phyloP scores from a whole-genome alignment of 305 asterid species.

The Fraxinus greggii region DNA sequence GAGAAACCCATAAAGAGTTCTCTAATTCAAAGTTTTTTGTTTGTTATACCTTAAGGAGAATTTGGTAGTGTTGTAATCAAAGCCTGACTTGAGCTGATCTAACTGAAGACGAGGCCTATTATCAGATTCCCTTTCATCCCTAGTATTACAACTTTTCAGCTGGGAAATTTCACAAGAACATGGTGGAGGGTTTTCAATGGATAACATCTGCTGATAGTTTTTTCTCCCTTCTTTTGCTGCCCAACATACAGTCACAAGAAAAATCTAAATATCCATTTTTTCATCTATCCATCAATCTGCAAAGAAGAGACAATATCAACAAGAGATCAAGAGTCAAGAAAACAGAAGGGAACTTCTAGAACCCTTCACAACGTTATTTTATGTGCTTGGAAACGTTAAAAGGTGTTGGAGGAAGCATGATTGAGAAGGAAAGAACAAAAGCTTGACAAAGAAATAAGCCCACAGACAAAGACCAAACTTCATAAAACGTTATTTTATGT shows the following conservation, averaged over 20 bases:
- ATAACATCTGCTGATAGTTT: constrained; percentile 84
- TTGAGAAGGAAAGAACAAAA: constrained; percentile 35
- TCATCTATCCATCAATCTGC: constrained; percentile 42
- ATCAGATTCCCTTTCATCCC: constrained; percentile 53
- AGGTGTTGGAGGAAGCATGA: constrained; percentile 22
- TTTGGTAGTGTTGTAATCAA: constrained; percentile 26
- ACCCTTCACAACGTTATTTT: constrained; percentile 54
- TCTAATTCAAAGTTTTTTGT: neutral
- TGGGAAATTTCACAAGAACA: constrained; percentile 50
- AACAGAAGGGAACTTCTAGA: constrained; percentile 32
- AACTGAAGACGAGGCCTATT: constrained; percentile 36
- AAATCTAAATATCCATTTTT: constrained; percentile 29
- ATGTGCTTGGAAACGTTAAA: constrained; percentile 45
- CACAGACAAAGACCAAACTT: constrained; percentile 36
- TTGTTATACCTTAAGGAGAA: constrained; percentile 89
- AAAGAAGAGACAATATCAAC: constrained; percentile 18
- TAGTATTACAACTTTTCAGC: constrained; percentile 33
- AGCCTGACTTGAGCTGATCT: constrained; percentile 54
- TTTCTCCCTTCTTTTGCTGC: constrained; percentile 66
- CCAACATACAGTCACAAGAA: constrained; percentile 80
- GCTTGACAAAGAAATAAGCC: constrained; percentile 30
- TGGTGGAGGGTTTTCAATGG: constrained; percentile 86
- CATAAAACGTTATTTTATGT: constrained; percentile 81
- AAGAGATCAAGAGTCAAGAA: constrained; percentile 35
- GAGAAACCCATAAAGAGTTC: neutral